Evolutionary conservation across 2,329 filamentous ascomycete species (phyloP), one percentile per base, ranked within the genome.

Genomic region (Colletotrichum echinochloae): DNA sequence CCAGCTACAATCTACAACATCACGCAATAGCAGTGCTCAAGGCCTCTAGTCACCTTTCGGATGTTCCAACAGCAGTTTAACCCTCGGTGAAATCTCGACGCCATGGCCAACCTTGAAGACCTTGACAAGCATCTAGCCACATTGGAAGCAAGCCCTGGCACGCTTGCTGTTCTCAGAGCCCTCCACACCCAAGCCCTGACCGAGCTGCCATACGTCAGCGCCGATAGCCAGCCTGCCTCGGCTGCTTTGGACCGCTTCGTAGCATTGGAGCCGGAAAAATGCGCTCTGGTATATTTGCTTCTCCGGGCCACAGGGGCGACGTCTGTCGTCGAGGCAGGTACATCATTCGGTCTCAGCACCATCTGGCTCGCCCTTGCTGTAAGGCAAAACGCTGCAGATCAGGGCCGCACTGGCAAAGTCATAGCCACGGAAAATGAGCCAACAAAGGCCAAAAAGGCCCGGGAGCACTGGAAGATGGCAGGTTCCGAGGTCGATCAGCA

Each of bases 291-390:
- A 1, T 90, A 91, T 76, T 84, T 86, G 23, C 80, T 91, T 0
- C 75, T 84, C 3, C 82, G 83, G 3, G 80, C 83, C 14, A 85
- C 78, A 12, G 81, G 83, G 1, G 88, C 88, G 0, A 80, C 79
- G 1, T 83, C 83, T 51, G 79, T 90, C 28, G 84, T 91, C 46
- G 89, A 91, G 75, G 88, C 87, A 0, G 89, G 89, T 1, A 91
- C 89, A 0, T 87, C 84, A 51, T 91, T 88, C 67, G 89, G 89
- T 2, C 84, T 91, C 1, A 88, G 85, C 66, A 90, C 89, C 0
- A 88, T 91, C 54, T 91, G 90, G 70, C 82, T 91, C 2, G 87
- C 88, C 0, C 79, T 90, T 2, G 89, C 88, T 0, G 86, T 87
- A 0, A 82, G 81, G 0, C 81, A 86, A 65, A 89, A 87, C 67